A percentile compares a stretch with the other conserved stretches of the same genome.
These are phyloP conservation scores for Ceratocystis smalleyi DNA, from an alignment of 2,329 filamentous ascomycete species.

Conservation along the genomic window DNA sequence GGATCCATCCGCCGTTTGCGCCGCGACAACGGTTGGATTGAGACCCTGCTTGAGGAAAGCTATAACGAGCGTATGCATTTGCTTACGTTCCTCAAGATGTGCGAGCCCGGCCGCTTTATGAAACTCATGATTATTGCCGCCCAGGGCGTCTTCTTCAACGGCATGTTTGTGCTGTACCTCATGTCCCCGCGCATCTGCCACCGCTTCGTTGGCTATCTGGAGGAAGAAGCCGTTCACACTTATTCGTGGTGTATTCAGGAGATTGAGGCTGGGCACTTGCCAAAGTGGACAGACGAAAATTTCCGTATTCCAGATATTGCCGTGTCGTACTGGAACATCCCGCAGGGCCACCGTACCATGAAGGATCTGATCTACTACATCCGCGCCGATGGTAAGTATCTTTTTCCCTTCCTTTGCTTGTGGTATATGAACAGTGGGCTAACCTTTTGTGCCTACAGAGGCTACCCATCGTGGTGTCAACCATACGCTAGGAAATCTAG, in stretches of 20 bases:
- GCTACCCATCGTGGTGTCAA: constrained; percentile 88
- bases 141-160: constrained; percentile 94
- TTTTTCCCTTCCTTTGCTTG: background rate
- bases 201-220: constrained; percentile 89
- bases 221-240: constrained; percentile 92
- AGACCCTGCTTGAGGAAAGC: constrained; percentile 75
- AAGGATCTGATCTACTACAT: constrained; percentile 76
- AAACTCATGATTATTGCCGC: constrained; percentile 78
- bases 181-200: constrained; percentile 77
- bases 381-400: constrained; percentile 43
- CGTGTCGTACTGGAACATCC: constrained; percentile 84
- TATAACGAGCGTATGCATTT: constrained; percentile 93
- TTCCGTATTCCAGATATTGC: constrained; percentile 78
- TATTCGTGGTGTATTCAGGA: constrained; percentile 83
- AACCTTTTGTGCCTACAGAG: constrained; percentile 32
- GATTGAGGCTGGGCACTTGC: constrained; percentile 68
- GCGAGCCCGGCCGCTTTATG: constrained; percentile 64
- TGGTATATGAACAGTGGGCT: background rate
- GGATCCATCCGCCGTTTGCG: constrained; percentile 71
- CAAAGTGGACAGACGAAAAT: constrained; percentile 56
- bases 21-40: constrained; percentile 93
- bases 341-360: constrained; percentile 68
- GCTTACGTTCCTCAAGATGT: constrained; percentile 83
- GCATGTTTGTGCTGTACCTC: constrained; percentile 78
- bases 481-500: constrained; percentile 78